A percentile compares a stretch with the other conserved stretches of the same genome.
Evolutionary conservation across 2,329 filamentous ascomycete genomes (phyloP).

Genomic region (Coleophoma eucalyptorum): DNA sequence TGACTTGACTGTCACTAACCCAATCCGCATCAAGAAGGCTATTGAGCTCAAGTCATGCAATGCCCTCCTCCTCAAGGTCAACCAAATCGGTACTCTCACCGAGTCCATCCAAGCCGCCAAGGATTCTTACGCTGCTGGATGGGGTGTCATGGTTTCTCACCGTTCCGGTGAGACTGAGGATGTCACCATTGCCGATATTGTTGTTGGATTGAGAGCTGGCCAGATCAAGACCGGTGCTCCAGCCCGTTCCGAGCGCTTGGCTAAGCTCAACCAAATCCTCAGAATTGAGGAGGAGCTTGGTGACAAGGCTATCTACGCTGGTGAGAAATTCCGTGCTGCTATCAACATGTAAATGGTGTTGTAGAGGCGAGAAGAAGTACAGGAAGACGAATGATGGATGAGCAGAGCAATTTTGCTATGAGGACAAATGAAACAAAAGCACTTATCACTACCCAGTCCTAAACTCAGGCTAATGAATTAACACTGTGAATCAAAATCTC

Average conservation of each 20-base stretch:
- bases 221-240: conserved; percentile 99
- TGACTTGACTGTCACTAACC: conserved; percentile 99
- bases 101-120: conserved; percentile 99
- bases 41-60: conserved; percentile 99
- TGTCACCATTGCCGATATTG: conserved; percentile 97
- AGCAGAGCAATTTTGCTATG: no score
- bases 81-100: conserved; percentile 98
- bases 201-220: conserved; percentile 91
- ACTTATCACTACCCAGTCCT: no score
- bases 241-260: conserved; percentile 93
- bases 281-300: conserved; percentile 99
- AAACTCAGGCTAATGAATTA: no score
- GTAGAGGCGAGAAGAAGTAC: neutral
- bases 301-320: conserved; percentile 85
- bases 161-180: conserved; percentile 99
- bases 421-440: no score
- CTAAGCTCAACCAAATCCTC: conserved; percentile 99
- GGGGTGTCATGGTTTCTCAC: conserved; percentile 99
- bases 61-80: conserved; percentile 97
- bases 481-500: no score
- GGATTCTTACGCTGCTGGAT: conserved; percentile 91
- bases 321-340: conserved; percentile 84
- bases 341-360: conserved; percentile 70
- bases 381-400: no score
- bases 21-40: conserved; percentile 98